Percentiles rank a stretch among this genome's conserved stretches.
These are phyloP conservation scores for Bombardia bombarda DNA, from an alignment of 495 filamentous ascomycete genomes.

Conservation along the genomic window DNA sequence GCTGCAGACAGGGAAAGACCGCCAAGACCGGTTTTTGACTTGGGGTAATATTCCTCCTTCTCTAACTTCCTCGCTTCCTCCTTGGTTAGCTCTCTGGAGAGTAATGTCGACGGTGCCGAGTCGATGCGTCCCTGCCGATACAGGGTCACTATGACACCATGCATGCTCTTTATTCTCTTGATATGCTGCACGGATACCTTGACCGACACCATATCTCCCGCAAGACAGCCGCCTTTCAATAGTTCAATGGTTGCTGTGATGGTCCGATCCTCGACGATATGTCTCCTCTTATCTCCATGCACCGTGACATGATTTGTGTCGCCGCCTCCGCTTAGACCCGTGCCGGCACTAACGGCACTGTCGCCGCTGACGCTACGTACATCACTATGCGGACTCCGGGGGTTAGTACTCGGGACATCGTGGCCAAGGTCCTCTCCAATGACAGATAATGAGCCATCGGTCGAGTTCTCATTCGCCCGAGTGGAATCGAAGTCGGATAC, in stretches of 20 bases:
- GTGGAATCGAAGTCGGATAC: slow-evolving; percentile 31
- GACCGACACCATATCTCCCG: slow-evolving; percentile 75
- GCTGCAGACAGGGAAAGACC: slow-evolving; percentile 75
- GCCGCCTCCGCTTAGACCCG: slow-evolving; percentile 27
- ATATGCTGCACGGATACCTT: slow-evolving; percentile 77
- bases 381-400: slow-evolving; percentile 30
- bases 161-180: slow-evolving; percentile 78
- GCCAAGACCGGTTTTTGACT: slow-evolving; percentile 59
- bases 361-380: slow-evolving; percentile 41
- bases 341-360: slow-evolving; percentile 34
- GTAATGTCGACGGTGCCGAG: slow-evolving; percentile 56
- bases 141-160: slow-evolving; percentile 87
- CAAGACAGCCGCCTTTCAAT: slow-evolving; percentile 72
- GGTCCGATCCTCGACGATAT: slow-evolving; percentile 45
- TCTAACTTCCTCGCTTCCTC: slow-evolving; percentile 49
- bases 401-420: slow-evolving; percentile 14
- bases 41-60: slow-evolving; percentile 81
- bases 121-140: slow-evolving; percentile 91
- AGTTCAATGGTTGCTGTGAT: slow-evolving; percentile 86
- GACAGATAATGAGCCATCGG: slow-evolving; percentile 30
- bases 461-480: slow-evolving; percentile 33
- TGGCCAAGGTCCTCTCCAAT: slow-evolving; percentile 27
- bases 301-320: slow-evolving; percentile 17
- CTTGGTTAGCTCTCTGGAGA: slow-evolving; percentile 55
- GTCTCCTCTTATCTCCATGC: slow-evolving; percentile 8